Evolutionary conservation across 1,284 basidiomycete species (phyloP).

Genomic region (Cutaneotrichosporon sp.): DNA sequence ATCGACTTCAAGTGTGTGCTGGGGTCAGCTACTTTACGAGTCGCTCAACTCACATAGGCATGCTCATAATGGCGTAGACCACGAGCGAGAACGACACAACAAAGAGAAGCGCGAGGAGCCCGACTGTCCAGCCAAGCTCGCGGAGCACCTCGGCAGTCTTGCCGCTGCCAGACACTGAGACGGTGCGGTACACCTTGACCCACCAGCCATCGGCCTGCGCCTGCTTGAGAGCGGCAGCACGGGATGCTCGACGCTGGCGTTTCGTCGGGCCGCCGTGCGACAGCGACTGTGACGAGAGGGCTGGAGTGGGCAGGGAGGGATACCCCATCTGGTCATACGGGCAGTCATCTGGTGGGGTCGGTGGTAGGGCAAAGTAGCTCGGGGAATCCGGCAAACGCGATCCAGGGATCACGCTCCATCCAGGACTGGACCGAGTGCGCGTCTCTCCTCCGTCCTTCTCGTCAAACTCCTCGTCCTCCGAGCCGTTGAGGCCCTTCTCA

Average conservation of each 20-base stretch:
- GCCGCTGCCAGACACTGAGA: conserved; percentile 31
- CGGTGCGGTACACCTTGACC: conserved; percentile 26
- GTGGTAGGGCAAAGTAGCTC: conserved; percentile 43
- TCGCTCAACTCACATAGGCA: conserved; percentile 50
- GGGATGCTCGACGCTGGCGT: conserved; percentile 15
- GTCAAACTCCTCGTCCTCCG: conserved; percentile 33
- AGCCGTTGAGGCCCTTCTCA: conserved; percentile 47
- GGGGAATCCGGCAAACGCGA: conserved; percentile 11
- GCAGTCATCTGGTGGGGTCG: conserved; percentile 37
- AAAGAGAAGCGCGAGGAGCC: conserved; percentile 43
- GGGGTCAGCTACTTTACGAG: neutral
- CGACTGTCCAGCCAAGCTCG: conserved; percentile 52
- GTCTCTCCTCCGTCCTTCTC: conserved; percentile 19
- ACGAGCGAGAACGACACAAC: conserved; percentile 46
- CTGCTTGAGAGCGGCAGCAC: conserved; percentile 17
- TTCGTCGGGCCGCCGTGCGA: conserved; percentile 27
- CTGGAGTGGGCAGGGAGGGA: conserved; percentile 49
- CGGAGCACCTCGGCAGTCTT: conserved; percentile 47
- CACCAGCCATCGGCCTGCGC: conserved; percentile 24
- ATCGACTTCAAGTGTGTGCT: conserved; percentile 49
- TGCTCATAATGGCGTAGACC: conserved; percentile 41
- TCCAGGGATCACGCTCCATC: conserved; percentile 36
- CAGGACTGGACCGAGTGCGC: conserved; percentile 16
- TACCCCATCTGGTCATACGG: conserved; percentile 15
- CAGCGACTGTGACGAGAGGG: conserved; percentile 45